phyloP scores from a whole-genome alignment of 345 rosid genomes.

The Populus tremula region DNA sequence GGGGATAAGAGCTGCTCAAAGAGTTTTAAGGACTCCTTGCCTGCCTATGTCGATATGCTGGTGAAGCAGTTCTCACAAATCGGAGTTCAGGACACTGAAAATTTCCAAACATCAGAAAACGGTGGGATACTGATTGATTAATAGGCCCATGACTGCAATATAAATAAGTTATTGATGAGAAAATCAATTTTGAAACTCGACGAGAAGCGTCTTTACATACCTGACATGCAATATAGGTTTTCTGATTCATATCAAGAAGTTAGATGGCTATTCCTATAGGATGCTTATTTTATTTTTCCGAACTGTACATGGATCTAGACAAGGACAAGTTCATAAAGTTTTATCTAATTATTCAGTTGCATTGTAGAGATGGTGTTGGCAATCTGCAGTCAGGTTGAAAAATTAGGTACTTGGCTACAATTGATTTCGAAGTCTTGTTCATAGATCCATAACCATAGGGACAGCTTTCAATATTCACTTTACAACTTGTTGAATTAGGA shows the following conservation, averaged over 20 bases:
- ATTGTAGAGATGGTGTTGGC: not conserved
- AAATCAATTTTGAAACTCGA: conserved; percentile 19
- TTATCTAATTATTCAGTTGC: not conserved
- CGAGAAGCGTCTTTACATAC: not conserved
- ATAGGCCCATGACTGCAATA: conserved; percentile 10
- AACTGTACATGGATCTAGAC: conserved; percentile 22
- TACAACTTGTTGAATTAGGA: not conserved
- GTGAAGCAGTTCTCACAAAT: conserved; percentile 45
- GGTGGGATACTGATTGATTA: not conserved
- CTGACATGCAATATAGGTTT: conserved; percentile 7
- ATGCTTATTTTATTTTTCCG: not conserved
- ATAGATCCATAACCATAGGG: not conserved
- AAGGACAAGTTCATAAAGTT: not conserved
- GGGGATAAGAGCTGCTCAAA: conserved; percentile 42
- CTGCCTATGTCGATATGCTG: conserved; percentile 36
- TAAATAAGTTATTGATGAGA: not conserved
- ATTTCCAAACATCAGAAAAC: conserved; percentile 22
- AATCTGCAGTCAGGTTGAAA: not conserved
- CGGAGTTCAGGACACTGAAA: conserved; percentile 46
- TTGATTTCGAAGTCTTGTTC: not conserved
- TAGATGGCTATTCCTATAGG: conserved; percentile 10
- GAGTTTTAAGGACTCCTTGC: conserved; percentile 42
- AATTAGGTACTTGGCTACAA: not conserved
- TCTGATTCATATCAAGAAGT: conserved; percentile 5
- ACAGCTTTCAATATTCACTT: not conserved